Evolutionary conservation across 2,329 filamentous ascomycete species (phyloP).

Genomic region (Penicillium glabrum): DNA sequence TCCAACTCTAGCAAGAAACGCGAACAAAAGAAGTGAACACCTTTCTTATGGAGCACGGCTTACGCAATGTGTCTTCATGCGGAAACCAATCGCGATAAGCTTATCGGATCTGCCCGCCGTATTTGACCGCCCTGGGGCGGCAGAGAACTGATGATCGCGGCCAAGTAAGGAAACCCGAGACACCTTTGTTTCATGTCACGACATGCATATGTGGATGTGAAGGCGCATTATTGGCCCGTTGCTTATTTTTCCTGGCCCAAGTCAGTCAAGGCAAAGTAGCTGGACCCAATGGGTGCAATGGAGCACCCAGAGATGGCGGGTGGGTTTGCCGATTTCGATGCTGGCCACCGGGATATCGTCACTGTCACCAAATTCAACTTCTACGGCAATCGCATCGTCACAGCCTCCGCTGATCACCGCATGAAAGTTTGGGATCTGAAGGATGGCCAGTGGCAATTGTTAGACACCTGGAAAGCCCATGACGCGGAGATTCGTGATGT

Average conservation of each 20-base stretch:
- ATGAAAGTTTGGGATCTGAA: constrained; percentile 84
- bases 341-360: constrained; percentile 63
- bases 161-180: constrained; percentile 22
- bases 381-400: constrained; percentile 88
- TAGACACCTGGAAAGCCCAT: constrained; percentile 87
- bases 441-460: constrained; percentile 73
- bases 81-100: constrained; percentile 15
- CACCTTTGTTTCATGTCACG: constrained; percentile 23
- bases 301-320: constrained; percentile 34
- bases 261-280: constrained; percentile 1
- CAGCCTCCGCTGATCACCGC: constrained; percentile 87
- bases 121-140: constrained; percentile 29
- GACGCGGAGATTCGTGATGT: constrained; percentile 88
- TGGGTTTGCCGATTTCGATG: constrained; percentile 45
- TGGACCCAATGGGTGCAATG: constrained; percentile 21
- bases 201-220: constrained; percentile 19
- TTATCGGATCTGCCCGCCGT: constrained; percentile 20
- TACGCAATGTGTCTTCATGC: constrained; percentile 35
- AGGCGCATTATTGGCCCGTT: constrained; percentile 19
- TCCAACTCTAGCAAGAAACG: not conserved
- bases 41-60: constrained; percentile 4
- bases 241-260: constrained; percentile 3
- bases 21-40: constrained; percentile 3
- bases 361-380: constrained; percentile 86
- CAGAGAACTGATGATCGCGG: constrained; percentile 15